Evolutionary conservation across 441 rosid genomes (phyloP), one percentile per base, ranked within the genome.

Genomic region (Breynia disticha): DNA sequence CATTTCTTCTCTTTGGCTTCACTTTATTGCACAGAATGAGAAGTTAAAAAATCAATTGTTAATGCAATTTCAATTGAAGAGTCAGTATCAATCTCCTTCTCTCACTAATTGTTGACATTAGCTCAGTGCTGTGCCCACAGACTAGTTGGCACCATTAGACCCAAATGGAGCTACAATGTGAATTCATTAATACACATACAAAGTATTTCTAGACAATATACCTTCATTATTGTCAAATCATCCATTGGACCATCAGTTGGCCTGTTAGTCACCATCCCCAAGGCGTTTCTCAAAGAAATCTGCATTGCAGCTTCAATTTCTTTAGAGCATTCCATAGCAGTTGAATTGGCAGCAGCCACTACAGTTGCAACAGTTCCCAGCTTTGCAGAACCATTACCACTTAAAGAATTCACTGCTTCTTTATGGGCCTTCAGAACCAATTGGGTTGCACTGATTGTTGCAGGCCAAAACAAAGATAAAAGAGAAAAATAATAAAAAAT

Each of bases 261-360:
- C 72, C 67, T 77, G 74, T 64, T 76, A 56, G 80, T 62, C 32
- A 82, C 65, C 56, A 81, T 67, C 66, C 90, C 91, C 39, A 88
- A 68, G 16, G 95, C 85, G 75, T 80, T 86, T 80, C 95, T 88
- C 82, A 88, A 75, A 52, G 95, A 82, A 48, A 93, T 76, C 75
- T 88, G 95, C 97, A 93, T 93, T 61, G 98, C 93, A 16, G 87
- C 87, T 79, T 93, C 94, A 62, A 93, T 88, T 71, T 91, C 98
- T 74, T 79, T 91, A 39, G 98, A 80, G 67, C 89, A 74, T 77
- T 88, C 95, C 71, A 59, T 51, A 32, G 98, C 95, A 32, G 91
- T 91, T 64, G 98, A 88, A 82, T 91, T 91, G 44, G 98, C 98
- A 62, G 97, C 96, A 21, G 96, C 91, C 67, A 93, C 97, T 54